Evolutionary conservation across 2,329 filamentous ascomycete genomes (phyloP).

Genomic region (Akanthomyces uredinophilus): DNA sequence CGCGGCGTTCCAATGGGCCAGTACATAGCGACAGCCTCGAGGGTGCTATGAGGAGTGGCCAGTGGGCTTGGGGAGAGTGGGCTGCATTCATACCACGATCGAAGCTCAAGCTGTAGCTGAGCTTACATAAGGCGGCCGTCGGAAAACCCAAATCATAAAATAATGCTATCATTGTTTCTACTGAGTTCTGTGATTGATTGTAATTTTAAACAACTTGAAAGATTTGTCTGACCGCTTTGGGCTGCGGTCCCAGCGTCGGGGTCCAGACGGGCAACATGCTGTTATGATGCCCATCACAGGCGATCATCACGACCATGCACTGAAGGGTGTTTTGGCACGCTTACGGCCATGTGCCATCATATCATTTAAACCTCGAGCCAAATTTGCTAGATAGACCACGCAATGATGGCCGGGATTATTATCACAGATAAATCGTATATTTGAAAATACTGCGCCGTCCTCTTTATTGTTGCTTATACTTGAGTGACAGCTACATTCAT

Average conservation of each 20-base stretch:
- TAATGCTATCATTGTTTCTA: too few relatives aligned
- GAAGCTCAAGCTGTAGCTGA: not conserved
- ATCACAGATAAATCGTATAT: too few relatives aligned
- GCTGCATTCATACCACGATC: not conserved
- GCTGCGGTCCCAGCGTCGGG: not conserved
- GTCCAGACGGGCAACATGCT: not conserved
- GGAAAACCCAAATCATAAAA: not conserved
- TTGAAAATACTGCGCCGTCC: too few relatives aligned
- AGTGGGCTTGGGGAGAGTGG: not conserved
- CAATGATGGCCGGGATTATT: too few relatives aligned
- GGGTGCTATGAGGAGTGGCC: constrained; percentile 6
- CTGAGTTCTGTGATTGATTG: not conserved
- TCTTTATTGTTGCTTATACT: not conserved
- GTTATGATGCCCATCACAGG: not conserved
- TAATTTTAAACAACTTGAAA: too few relatives aligned
- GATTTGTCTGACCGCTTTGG: not conserved
- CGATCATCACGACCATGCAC: not conserved
- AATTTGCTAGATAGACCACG: too few relatives aligned
- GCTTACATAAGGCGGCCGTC: constrained; percentile 10
- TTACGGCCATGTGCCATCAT: too few relatives aligned
- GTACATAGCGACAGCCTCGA: constrained; percentile 60
- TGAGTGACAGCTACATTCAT: not conserved
- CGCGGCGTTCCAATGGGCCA: constrained; percentile 83
- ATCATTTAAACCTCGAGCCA: too few relatives aligned
- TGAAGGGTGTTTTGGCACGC: not conserved